These are phyloP conservation scores for Paramecium sexaurelia DNA, from an alignment of 73 alveolate genomes.

Conservation along the genomic window DNA sequence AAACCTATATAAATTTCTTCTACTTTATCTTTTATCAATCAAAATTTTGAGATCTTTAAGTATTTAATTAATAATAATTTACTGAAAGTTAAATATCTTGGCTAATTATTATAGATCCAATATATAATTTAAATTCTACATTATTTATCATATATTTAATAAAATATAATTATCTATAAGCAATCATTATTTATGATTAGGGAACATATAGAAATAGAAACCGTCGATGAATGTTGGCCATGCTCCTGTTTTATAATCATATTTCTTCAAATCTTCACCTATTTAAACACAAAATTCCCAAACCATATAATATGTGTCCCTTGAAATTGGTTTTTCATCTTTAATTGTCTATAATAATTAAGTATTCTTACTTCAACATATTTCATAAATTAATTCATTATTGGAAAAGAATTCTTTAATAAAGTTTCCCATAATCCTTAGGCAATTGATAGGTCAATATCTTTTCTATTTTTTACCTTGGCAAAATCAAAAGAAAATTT, in stretches of 20 bases:
- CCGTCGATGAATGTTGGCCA: slow-evolving; percentile 26
- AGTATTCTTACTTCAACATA: not conserved
- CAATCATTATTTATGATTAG: not conserved
- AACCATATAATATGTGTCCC: slow-evolving; percentile 56
- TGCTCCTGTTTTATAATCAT: slow-evolving; percentile 32
- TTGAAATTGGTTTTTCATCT: not conserved
- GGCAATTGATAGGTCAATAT: not conserved
- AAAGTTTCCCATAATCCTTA: slow-evolving; percentile 49
- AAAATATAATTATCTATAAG: too few relatives aligned
- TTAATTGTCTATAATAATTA: not conserved
- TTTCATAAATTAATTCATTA: not conserved
- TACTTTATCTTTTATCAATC: too few relatives aligned
- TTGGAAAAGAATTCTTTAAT: not conserved
- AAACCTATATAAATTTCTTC: too few relatives aligned
- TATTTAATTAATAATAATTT: too few relatives aligned
- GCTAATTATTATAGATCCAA: too few relatives aligned
- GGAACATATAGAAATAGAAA: not conserved
- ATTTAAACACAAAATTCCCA: not conserved
- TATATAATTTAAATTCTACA: too few relatives aligned
- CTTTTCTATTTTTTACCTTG: not conserved
- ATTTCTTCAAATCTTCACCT: not conserved
- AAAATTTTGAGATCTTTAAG: too few relatives aligned
- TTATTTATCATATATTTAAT: too few relatives aligned
- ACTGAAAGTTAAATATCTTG: too few relatives aligned
- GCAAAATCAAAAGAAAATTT: slow-evolving; percentile 25